Conservation (phyloP, 176 grass and related monocot species). For the Carex littledalei region DNA sequence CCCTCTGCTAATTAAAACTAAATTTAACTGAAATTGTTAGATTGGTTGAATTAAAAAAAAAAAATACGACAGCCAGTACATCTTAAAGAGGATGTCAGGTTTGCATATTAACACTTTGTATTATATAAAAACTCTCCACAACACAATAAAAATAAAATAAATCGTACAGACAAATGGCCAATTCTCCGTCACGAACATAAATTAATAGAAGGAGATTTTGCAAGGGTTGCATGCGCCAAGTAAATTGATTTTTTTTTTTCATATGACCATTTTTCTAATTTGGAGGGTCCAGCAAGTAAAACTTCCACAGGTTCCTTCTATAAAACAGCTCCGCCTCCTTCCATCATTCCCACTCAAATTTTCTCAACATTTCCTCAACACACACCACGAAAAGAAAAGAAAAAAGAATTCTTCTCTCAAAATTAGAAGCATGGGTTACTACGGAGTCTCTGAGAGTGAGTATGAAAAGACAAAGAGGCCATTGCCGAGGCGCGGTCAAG, state of each 20-base stretch:
- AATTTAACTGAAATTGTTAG: too few species aligned
- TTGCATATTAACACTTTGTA: not conserved
- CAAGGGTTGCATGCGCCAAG: not conserved
- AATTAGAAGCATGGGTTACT: slow-evolving; percentile 7
- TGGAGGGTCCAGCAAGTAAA: not conserved
- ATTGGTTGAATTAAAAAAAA: too few species aligned
- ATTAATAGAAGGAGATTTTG: not conserved
- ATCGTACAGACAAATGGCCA: not conserved
- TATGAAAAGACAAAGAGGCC: not conserved
- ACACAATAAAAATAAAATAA: not conserved
- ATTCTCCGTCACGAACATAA: not conserved
- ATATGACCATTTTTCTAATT: not conserved
- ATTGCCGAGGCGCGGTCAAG: slow-evolving; percentile 15
- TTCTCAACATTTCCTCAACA: not conserved
- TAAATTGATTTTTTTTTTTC: too few species aligned
- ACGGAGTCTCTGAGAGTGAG: not conserved
- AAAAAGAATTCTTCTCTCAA: not conserved
- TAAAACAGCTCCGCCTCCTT: not conserved
- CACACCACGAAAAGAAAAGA: not conserved
- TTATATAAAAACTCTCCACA: not conserved
- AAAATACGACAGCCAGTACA: too few species aligned
- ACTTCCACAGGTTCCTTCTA: not conserved
- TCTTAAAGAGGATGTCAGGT: not conserved
- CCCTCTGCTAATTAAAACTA: too few species aligned
- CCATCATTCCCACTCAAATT: not conserved